These are phyloP conservation scores for Aspergillus ibericus DNA, from an alignment of 2,329 filamentous ascomycete genomes.

Conservation along the genomic window DNA sequence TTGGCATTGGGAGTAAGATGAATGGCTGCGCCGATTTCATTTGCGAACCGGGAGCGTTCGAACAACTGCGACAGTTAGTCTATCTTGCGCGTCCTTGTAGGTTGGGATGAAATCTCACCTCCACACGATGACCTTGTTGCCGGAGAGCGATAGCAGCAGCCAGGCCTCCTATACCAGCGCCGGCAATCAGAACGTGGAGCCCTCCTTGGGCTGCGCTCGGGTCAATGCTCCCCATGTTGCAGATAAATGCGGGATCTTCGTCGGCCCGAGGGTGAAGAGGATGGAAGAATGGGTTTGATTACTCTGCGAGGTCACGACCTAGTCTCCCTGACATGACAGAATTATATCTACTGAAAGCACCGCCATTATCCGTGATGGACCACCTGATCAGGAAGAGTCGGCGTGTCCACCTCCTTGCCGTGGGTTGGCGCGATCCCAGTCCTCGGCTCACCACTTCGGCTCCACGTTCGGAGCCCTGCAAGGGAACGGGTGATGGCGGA, in stretches of 20 bases:
- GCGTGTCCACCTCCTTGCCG: background rate
- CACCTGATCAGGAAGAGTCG: background rate
- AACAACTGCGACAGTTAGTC: slow-evolving; percentile 44
- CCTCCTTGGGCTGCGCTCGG: slow-evolving; percentile 10
- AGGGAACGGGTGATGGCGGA: background rate
- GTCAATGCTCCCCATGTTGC: slow-evolving; percentile 21
- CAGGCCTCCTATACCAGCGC: slow-evolving; percentile 37
- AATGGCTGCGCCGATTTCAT: slow-evolving; percentile 62
- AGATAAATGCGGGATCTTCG: background rate
- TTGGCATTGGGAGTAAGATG: slow-evolving; percentile 64
- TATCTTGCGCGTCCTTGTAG: no score
- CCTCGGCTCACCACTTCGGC: slow-evolving; percentile 25
- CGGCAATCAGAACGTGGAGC: slow-evolving; percentile 34
- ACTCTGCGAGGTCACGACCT: background rate
- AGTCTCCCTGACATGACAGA: background rate
- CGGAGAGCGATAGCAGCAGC: slow-evolving; percentile 50
- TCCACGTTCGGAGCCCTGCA: slow-evolving; percentile 25
- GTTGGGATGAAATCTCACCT: slow-evolving; percentile 14
- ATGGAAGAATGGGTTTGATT: background rate
- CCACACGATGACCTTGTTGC: slow-evolving; percentile 53
- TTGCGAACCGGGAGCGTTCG: slow-evolving; percentile 58
- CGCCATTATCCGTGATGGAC: background rate
- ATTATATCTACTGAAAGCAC: background rate
- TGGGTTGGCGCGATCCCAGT: background rate
- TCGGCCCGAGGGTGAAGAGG: background rate